Base-by-base conservation (phyloP, 495 filamentous ascomycete species). In the Venustampulla echinocandica region DNA sequence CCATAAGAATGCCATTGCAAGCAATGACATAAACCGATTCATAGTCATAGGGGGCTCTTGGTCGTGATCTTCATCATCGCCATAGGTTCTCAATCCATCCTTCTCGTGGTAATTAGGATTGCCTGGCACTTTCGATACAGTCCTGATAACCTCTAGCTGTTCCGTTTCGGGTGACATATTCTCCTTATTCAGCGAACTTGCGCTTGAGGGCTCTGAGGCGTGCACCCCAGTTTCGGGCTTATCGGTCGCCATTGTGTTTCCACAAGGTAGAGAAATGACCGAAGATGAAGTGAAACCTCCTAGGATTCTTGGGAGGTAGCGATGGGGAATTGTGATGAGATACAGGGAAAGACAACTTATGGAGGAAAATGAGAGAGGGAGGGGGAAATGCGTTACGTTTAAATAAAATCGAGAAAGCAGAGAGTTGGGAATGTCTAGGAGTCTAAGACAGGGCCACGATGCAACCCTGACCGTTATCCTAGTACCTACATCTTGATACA, bases 1-100 rank as follows among this genome's bases (percentile, higher is more conserved):
- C 77, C 76, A 82, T 24, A 83, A 60, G 47, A 83, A 80, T 7
- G 75, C 76, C 77, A 83, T 80, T 30, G 77, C 71, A 11, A 73
- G 57, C 41, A 83, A 70, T 25, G 76, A 69, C 71, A 81, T 75
- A 54, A 80, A 68, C 9, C 74, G 65, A 20, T 62, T 67, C 32
- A 73, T 68, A 18, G 73, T 71, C 73, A 82, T 77, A 74, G 45
- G 41, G n/a, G 66, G 64, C 48, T 72, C 71, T 56, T 69, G 67
- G 20, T 74, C 71, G 53, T 75, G 70, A 53, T 75, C 69, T 46
- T 60, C 61, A 44, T 61, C 61, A 39, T 73, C 69, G 27, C 71
- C 69, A 48, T 69, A 68, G n/a, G 69, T 74, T 28, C 69, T 55
- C 13, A 74, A 52, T 20, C 69, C 71, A 56, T 66, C 60, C 39